A percentile compares a stretch with the other conserved stretches of the same genome.
Evolutionary conservation across 2,329 filamentous ascomycete genomes (phyloP).

Genomic region (Sporothrix luriei): DNA sequence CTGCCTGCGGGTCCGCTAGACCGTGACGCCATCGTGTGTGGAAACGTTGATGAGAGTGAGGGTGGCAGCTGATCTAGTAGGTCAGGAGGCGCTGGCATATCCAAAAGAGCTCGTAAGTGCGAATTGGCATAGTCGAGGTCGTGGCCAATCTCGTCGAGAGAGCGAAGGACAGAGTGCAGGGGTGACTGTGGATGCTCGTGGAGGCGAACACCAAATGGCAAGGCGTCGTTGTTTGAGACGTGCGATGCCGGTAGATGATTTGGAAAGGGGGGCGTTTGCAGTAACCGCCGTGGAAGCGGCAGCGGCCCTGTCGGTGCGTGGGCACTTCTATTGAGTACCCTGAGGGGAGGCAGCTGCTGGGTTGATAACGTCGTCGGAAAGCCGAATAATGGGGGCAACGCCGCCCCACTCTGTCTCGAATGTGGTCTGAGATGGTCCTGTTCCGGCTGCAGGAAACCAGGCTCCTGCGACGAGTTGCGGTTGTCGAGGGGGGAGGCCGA

Average conservation of each 20-base stretch:
- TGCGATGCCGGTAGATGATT: neutral
- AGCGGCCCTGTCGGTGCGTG: slow-evolving; percentile 2
- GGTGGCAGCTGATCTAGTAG: slow-evolving; percentile 17
- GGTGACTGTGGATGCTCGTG: neutral
- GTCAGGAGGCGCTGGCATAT: slow-evolving; percentile 38
- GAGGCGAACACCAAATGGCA: slow-evolving; percentile 24
- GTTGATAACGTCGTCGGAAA: neutral
- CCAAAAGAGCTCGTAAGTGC: slow-evolving; percentile 50
- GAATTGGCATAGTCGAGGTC: slow-evolving; percentile 50
- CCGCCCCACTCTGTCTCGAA: slow-evolving; percentile 30
- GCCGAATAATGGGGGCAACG: slow-evolving; percentile 18
- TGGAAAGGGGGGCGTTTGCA: slow-evolving; percentile 42
- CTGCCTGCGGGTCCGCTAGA: slow-evolving; percentile 1
- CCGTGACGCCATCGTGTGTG: slow-evolving; percentile 25
- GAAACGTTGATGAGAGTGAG: neutral
- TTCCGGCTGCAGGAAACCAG: slow-evolving; percentile 30
- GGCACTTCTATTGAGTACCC: slow-evolving; percentile 17
- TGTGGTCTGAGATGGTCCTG: slow-evolving; percentile 34
- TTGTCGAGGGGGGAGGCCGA: neutral
- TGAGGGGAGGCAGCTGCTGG: slow-evolving; percentile 30
- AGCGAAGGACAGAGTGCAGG: slow-evolving; percentile 19
- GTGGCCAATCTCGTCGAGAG: slow-evolving; percentile 35
- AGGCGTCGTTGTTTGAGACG: slow-evolving; percentile 32
- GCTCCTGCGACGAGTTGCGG: slow-evolving; percentile 6
- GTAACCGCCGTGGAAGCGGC: slow-evolving; percentile 34